Evolutionary conservation across 352 stramenopile genomes (phyloP).

Genomic region (Phytophthora vignae): DNA sequence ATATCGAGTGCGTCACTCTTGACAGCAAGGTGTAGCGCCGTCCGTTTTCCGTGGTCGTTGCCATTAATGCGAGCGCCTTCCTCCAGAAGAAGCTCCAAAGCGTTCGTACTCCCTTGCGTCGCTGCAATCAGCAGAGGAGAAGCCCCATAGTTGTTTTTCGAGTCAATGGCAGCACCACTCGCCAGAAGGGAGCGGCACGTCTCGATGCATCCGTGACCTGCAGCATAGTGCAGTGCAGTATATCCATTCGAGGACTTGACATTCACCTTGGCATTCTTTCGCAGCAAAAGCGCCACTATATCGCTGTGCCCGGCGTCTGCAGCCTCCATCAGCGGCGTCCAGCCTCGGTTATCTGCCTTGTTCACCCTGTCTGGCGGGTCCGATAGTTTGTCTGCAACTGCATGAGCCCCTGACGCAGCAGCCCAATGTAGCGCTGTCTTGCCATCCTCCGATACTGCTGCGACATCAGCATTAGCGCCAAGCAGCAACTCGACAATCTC

Average conservation of each 20-base stretch:
- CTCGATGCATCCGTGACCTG: not conserved
- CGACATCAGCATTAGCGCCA: not conserved
- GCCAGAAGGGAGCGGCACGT: not conserved
- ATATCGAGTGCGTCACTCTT: not conserved
- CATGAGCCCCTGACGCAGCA: not conserved
- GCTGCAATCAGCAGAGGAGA: not conserved
- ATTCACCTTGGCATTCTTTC: not conserved
- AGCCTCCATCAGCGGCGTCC: constrained; percentile 4
- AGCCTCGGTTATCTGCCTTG: not conserved
- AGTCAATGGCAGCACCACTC: not conserved
- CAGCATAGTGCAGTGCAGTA: constrained; percentile 4
- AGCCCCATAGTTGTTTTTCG: not conserved
- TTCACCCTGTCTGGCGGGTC: not conserved
- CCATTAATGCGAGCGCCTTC: not conserved
- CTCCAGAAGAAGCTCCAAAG: not conserved
- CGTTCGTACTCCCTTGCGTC: not conserved
- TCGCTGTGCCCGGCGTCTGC: not conserved
- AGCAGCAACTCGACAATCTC: not conserved
- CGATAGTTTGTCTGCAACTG: not conserved
- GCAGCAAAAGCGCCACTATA: not conserved
- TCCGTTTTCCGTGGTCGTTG: not conserved
- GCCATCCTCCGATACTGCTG: not conserved
- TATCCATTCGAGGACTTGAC: not conserved
- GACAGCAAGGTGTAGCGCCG: not conserved
- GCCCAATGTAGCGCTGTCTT: constrained; percentile 1